Conservation (phyloP, 768 basidiomycete genomes). For the Boletus vinaceobasis region DNA sequence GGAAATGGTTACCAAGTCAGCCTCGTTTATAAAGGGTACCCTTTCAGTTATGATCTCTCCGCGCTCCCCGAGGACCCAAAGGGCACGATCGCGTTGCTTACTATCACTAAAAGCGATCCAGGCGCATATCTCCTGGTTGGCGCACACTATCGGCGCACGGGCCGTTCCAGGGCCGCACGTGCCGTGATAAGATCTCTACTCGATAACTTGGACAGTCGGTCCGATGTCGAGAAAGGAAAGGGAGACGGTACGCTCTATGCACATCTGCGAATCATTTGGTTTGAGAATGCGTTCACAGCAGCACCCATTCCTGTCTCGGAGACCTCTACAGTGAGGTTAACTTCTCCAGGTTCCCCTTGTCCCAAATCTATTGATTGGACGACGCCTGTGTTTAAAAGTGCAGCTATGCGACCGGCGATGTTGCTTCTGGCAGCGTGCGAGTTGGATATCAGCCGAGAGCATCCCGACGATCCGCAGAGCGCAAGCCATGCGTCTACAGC, state of each 20-base stretch:
- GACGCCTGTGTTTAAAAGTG: slow-evolving; percentile 7
- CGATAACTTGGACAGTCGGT: slow-evolving; percentile 4
- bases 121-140: slow-evolving; percentile 30
- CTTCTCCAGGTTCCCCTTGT: slow-evolving; percentile 5
- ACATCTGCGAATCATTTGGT: slow-evolving; percentile 9
- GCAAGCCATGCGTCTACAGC: slow-evolving; percentile 19
- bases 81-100: slow-evolving; percentile 25
- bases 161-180: slow-evolving; percentile 29
- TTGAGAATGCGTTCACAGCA: slow-evolving; percentile 15
- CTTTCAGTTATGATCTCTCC: slow-evolving; percentile 28
- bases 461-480: slow-evolving; percentile 18
- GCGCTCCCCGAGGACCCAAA: slow-evolving; percentile 30
- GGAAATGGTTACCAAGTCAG: slow-evolving; percentile 16
- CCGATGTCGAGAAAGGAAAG: slow-evolving; percentile 16
- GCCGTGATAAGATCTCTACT: slow-evolving; percentile 27
- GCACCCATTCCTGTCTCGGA: slow-evolving; percentile 7
- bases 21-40: slow-evolving; percentile 27
- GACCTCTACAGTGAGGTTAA: slow-evolving; percentile 5
- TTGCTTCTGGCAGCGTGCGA: slow-evolving; percentile 33
- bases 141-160: slow-evolving; percentile 34
- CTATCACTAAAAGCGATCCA: slow-evolving; percentile 28
- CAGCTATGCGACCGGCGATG: slow-evolving; percentile 27
- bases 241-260: slow-evolving; percentile 25
- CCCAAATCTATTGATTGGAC: slow-evolving; percentile 7
- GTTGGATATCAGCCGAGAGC: slow-evolving; percentile 31